Evolutionary conservation across 371 early-diverging fungal genomes (phyloP), one percentile per base, ranked within the genome.

Genomic region (Circinella minor): DNA sequence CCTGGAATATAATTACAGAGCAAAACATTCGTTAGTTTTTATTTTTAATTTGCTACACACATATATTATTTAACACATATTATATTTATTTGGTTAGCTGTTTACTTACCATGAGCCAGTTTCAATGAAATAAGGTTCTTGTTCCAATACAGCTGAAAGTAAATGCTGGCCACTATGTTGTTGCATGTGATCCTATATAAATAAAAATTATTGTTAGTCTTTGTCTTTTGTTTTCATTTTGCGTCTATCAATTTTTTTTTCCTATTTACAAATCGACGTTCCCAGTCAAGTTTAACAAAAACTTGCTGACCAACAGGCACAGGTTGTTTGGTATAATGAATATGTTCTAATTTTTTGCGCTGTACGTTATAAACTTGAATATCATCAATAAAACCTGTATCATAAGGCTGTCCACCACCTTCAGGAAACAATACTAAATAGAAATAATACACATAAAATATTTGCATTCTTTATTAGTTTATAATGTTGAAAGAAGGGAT

Each of bases 131-230:
- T 85, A 87, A 15, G 85, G 87, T 14, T 70, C 76, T 61, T 81
- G 79, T 67, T 89, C 91, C n/a, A 93, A 80, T 15, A 92, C 74
- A 4, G 93, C 93, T 65, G 88, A 88, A 2, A 94, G 73, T 46
- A 94, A 77, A 72, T 94, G 94, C 66, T 94, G 94, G 1, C 92
- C 92, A 67, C 85, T 88, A 72, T 94, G 94, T 70, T 94, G 94
- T 73, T 93, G 93, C 83, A 92, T 89, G 68, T 90, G 89, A 65
- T 94, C 93, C 69, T 57, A 57, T 4, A 57, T 10, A 14, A 8
- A n/a, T 13, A 51, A 17, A 8, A 14, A 17, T 51, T 13, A 1
- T 13, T 47, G 55, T 18, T 7, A 13, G 57, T 34, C 36, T 57
- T 27, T 27, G 27, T 27, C 27, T 27, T 27, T 27, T 27, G 27